Evolutionary conservation across 1,284 basidiomycete genomes (phyloP).

Genomic region (Leccinum angustisporum): DNA sequence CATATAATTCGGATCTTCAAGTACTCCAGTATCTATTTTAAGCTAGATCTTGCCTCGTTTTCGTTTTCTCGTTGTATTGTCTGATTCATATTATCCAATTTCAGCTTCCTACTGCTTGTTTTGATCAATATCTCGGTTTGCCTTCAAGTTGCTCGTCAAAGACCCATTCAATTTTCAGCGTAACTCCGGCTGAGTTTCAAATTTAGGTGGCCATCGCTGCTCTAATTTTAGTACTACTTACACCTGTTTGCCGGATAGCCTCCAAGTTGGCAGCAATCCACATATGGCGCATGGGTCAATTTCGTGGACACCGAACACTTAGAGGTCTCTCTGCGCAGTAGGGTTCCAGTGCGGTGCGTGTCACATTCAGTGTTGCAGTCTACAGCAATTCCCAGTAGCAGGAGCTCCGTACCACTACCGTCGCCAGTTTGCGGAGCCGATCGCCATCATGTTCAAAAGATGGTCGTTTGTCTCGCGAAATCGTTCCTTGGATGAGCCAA

Average conservation of each 20-base stretch:
- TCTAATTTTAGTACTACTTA: neutral
- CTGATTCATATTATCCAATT: no score
- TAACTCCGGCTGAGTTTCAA: no score
- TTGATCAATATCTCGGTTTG: no score
- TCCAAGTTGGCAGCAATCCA: neutral
- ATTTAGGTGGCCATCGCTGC: no score
- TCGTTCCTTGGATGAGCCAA: constrained; percentile 5
- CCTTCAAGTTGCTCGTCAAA: no score
- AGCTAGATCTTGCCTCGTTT: no score
- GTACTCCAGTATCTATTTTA: no score
- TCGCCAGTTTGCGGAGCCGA: neutral
- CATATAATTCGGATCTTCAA: no score
- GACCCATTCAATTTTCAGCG: no score
- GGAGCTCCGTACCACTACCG: neutral
- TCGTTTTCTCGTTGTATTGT: no score
- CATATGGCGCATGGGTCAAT: neutral
- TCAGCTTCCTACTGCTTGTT: no score
- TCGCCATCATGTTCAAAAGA: constrained; percentile 24
- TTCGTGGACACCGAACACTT: neutral
- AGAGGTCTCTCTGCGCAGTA: neutral
- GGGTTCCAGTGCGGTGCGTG: neutral
- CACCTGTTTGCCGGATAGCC: neutral
- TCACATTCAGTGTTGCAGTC: neutral
- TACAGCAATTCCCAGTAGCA: constrained; percentile 4
- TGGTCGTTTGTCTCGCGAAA: constrained; percentile 13